Percentiles rank a stretch among this genome's conserved stretches.
Conservation (phyloP, 768 basidiomycete species). For the Suillus americanus region DNA sequence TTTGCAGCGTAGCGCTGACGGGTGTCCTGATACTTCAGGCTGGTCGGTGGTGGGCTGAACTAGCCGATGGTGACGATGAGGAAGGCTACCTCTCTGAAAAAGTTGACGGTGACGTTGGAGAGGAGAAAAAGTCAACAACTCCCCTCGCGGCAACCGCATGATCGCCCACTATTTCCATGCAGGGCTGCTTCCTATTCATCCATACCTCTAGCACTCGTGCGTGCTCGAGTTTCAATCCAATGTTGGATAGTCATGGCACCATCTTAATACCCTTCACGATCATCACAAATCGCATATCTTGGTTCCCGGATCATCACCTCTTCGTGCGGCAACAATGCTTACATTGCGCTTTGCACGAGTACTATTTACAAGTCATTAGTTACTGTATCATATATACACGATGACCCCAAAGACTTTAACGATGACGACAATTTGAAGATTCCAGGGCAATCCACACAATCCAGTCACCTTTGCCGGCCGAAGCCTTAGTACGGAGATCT, state of each 20-base stretch:
- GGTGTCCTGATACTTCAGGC: conserved; percentile 86
- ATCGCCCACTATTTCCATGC: not conserved
- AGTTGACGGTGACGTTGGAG: conserved; percentile 14
- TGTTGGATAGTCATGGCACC: not conserved
- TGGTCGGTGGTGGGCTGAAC: conserved; percentile 83
- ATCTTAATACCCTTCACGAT: conserved; percentile 3
- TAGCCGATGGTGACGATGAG: conserved; percentile 60
- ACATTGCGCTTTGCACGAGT: not conserved
- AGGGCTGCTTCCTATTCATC: not conserved
- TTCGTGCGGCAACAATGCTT: not conserved
- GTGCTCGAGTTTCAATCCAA: not conserved
- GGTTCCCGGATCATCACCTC: not conserved
- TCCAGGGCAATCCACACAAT: not conserved
- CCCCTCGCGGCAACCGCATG: not conserved
- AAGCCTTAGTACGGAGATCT: not conserved
- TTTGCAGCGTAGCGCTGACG: conserved; percentile 85
- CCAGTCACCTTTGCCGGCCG: not conserved
- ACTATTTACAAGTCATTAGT: not conserved
- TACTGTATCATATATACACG: not conserved
- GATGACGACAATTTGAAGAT: not conserved
- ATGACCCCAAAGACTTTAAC: not conserved
- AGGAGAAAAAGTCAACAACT: conserved; percentile 6
- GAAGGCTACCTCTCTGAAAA: conserved; percentile 32
- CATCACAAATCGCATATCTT: not conserved
- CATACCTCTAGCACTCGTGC: not conserved